Evolutionary conservation across 768 basidiomycete genomes (phyloP).

Genomic region (Lentinula aciculospora): DNA sequence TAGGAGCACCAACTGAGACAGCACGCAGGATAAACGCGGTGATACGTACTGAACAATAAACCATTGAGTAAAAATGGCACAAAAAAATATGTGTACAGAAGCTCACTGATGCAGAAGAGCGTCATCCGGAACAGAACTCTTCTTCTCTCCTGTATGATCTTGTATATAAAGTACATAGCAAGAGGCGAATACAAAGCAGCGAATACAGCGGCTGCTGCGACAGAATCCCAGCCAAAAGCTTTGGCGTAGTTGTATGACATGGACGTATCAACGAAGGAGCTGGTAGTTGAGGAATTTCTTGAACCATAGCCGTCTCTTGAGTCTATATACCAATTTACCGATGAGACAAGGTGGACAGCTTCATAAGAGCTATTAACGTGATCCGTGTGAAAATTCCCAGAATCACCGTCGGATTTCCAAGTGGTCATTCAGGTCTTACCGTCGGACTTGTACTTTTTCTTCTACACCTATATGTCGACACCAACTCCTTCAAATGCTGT

Average conservation of each 20-base stretch:
- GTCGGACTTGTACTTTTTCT: neutral
- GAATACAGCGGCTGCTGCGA: conserved; percentile 19
- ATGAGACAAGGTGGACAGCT: no score
- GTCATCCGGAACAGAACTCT: conserved; percentile 19
- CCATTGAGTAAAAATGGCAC: neutral
- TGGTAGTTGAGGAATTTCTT: no score
- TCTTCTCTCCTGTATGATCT: conserved; percentile 14
- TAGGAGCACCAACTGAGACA: conserved; percentile 22
- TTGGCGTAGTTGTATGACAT: conserved; percentile 11
- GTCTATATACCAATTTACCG: no score
- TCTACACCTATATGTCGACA: neutral
- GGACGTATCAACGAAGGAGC: no score
- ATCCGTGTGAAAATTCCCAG: no score
- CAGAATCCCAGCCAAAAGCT: conserved; percentile 13
- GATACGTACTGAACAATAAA: conserved; percentile 27
- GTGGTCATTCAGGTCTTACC: no score
- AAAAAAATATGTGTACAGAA: no score
- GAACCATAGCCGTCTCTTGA: no score
- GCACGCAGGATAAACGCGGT: conserved; percentile 35
- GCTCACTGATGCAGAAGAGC: conserved; percentile 22
- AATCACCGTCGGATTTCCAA: no score
- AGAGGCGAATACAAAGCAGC: conserved; percentile 21
- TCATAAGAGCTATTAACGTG: no score
- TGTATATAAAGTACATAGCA: conserved; percentile 15
- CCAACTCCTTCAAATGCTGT: conserved; percentile 10